phyloP scores from a whole-genome alignment of 2,329 filamentous ascomycete genomes.

The Zymoseptoria passerinii region DNA sequence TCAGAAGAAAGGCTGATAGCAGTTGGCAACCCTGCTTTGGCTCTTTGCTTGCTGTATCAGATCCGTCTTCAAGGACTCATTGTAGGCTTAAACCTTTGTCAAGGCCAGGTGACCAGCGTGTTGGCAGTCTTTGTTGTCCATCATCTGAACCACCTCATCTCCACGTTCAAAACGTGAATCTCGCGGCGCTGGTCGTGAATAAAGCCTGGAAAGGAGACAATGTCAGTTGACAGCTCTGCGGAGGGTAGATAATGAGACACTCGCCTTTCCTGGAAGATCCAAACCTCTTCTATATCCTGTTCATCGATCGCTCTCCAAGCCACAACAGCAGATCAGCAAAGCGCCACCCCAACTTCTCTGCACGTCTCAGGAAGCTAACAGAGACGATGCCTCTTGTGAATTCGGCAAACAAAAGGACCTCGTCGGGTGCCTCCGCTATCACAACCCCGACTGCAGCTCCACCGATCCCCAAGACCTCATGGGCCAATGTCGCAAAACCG shows the following conservation, averaged over 20 bases:
- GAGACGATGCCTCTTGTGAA: background rate
- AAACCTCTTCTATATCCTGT: background rate
- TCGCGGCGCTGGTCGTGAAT: background rate
- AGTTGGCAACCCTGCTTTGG: background rate
- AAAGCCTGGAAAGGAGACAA: background rate
- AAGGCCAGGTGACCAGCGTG: background rate
- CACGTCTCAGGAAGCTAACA: background rate
- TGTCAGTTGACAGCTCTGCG: background rate
- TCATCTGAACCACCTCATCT: background rate
- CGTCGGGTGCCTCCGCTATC: background rate
- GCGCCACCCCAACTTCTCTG: too few species aligned
- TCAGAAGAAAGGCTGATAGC: too few species aligned
- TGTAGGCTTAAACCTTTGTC: background rate
- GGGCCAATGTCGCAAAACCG: background rate
- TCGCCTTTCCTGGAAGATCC: background rate
- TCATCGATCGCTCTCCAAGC: background rate
- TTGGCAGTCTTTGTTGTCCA: background rate
- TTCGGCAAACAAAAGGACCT: background rate
- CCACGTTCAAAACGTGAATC: background rate
- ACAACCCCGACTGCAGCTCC: background rate
- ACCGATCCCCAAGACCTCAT: background rate
- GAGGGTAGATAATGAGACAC: background rate
- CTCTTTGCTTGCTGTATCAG: background rate
- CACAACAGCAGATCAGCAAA: background rate
- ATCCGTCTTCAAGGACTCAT: too few species aligned